These are phyloP conservation scores for Clavulina sp. DNA, from an alignment of 768 basidiomycete genomes.

Conservation along the genomic window DNA sequence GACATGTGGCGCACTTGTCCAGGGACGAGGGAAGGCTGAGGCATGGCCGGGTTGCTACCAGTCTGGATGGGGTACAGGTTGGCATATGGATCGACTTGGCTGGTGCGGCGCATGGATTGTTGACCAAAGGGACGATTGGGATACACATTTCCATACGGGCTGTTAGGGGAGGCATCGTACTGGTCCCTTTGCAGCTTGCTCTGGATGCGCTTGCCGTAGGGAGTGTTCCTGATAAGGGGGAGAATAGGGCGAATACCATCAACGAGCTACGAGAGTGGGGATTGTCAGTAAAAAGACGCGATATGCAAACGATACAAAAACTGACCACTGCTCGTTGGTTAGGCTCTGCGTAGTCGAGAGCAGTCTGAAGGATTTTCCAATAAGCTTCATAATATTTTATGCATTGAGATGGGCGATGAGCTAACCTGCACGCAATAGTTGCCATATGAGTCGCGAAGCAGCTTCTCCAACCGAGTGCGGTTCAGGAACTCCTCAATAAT, in stretches of 20 bases:
- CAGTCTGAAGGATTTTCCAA: conserved; percentile 40
- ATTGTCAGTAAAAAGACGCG: background rate
- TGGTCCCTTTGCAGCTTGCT: conserved; percentile 95
- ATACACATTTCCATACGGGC: background rate
- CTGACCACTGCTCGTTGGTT: conserved; percentile 57
- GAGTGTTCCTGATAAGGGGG: conserved; percentile 95
- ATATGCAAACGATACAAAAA: conserved; percentile 1
- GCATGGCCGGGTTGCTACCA: too few species aligned
- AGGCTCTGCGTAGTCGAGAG: conserved; percentile 95
- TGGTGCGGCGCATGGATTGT: too few species aligned
- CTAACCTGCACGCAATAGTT: conserved; percentile 85
- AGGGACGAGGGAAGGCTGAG: too few species aligned
- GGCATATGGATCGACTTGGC: too few species aligned
- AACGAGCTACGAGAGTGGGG: conserved; percentile 35
- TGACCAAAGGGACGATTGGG: background rate
- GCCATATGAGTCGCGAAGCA: conserved; percentile 89
- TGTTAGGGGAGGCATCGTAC: conserved; percentile 27
- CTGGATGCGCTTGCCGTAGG: conserved; percentile 98
- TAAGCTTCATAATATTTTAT: conserved; percentile 13
- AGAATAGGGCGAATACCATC: conserved; percentile 98
- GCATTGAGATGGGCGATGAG: conserved; percentile 7
- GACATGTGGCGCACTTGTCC: too few species aligned
- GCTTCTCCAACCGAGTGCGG: conserved; percentile 84
- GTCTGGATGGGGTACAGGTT: too few species aligned
- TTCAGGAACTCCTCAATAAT: conserved; percentile 92